Percentiles rank a stretch among this genome's conserved stretches.
These are phyloP conservation scores for Pichia sp. DNA, from an alignment of 1,139 yeast species.

Conservation along the genomic window DNA sequence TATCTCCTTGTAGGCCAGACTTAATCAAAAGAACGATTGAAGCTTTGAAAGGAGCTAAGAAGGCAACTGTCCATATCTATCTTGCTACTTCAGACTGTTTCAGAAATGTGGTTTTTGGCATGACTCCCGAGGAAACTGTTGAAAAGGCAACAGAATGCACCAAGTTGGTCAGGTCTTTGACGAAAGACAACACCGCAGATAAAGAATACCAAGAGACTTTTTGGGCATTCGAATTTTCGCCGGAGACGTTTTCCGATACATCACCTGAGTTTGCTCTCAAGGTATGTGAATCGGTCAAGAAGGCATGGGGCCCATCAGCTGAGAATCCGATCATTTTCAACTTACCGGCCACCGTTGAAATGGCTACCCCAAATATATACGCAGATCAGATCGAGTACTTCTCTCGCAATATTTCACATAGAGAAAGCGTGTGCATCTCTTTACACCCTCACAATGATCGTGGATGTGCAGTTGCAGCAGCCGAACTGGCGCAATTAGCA, in stretches of 20 bases:
- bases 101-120: slow-evolving; percentile 85
- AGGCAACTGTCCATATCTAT: slow-evolving; percentile 86
- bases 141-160: slow-evolving; percentile 81
- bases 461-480: slow-evolving; percentile 97
- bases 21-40: slow-evolving; percentile 86
- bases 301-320: slow-evolving; percentile 84
- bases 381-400: slow-evolving; percentile 97
- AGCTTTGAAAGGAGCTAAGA: slow-evolving; percentile 81
- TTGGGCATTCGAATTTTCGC: slow-evolving; percentile 92
- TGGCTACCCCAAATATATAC: slow-evolving; percentile 87
- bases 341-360: slow-evolving; percentile 98
- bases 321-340: slow-evolving; percentile 90
- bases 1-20: slow-evolving; percentile 90
- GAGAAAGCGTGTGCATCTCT: slow-evolving; percentile 84
- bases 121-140: slow-evolving; percentile 75
- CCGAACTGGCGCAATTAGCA: slow-evolving; percentile 89
- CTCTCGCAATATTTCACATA: slow-evolving; percentile 67
- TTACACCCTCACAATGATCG: slow-evolving; percentile 96
- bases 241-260: slow-evolving; percentile 92
- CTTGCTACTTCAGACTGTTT: slow-evolving; percentile 89
- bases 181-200: slow-evolving; percentile 54
- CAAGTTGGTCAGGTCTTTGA: slow-evolving; percentile 70
- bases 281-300: slow-evolving; percentile 92
- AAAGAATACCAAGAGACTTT: slow-evolving; percentile 40
- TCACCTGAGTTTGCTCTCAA: slow-evolving; percentile 76